Conservation (phyloP, 1,139 yeast species). For the Suhomyces panamericanus region DNA sequence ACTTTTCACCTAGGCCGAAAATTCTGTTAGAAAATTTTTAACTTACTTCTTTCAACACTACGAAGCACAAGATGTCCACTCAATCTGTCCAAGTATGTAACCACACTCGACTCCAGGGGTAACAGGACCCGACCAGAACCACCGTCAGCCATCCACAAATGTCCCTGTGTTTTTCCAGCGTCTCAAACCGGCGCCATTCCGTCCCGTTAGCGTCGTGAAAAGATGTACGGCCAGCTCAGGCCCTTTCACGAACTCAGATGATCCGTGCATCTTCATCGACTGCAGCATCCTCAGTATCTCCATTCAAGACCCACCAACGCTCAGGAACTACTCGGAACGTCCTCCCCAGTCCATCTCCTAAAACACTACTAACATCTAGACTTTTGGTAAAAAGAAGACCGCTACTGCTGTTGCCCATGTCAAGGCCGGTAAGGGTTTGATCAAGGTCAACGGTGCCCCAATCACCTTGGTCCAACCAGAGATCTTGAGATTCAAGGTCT, state of each 20-base stretch:
- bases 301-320: too few relatives aligned
- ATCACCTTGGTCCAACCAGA: slow-evolving; percentile 99
- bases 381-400: slow-evolving; percentile 99
- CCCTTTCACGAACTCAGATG: too few relatives aligned
- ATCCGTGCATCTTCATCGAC: too few relatives aligned
- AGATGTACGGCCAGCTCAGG: too few relatives aligned
- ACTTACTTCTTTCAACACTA: slow-evolving; percentile 14
- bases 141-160: neutral
- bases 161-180: neutral
- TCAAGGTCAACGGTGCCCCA: slow-evolving; percentile 99
- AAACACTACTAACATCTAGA: slow-evolving; percentile 50
- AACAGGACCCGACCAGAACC: neutral
- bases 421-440: slow-evolving; percentile 98
- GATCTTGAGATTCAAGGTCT: slow-evolving; percentile 98
- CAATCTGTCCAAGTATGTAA: slow-evolving; percentile 72
- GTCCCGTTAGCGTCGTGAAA: too few relatives aligned
- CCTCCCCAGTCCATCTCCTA: neutral
- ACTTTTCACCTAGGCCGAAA: slow-evolving; percentile 14
- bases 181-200: neutral
- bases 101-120: neutral
- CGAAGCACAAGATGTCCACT: slow-evolving; percentile 47
- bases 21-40: slow-evolving; percentile 15
- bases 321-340: neutral
- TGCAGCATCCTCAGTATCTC: too few relatives aligned
- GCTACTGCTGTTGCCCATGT: slow-evolving; percentile 99